A percentile compares a stretch with the other conserved stretches of the same genome.
phyloP scores from a whole-genome alignment of 2,329 filamentous ascomycete species.

The Fusarium nisikadoi region DNA sequence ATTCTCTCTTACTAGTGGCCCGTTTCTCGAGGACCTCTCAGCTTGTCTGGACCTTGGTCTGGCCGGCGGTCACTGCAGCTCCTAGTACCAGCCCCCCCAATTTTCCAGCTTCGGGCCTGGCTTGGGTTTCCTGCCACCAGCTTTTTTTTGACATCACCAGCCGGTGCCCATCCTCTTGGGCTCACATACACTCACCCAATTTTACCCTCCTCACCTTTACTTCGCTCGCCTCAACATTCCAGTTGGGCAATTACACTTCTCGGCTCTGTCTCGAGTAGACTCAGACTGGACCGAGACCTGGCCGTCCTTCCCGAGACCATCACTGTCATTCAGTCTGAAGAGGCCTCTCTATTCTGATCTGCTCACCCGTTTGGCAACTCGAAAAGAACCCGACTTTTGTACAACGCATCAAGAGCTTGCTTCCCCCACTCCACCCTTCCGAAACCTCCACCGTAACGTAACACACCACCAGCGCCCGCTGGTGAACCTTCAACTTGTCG shows the following conservation, averaged over 20 bases:
- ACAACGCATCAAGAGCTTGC: slow-evolving; percentile 33
- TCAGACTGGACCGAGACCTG: slow-evolving; percentile 31
- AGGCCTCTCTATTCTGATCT: slow-evolving; percentile 1
- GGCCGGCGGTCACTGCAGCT: slow-evolving; percentile 31
- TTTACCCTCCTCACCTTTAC: slow-evolving; percentile 14
- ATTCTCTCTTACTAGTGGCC: slow-evolving; percentile 28
- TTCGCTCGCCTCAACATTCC: slow-evolving; percentile 33
- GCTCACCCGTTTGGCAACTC: slow-evolving; percentile 3
- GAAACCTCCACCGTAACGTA: slow-evolving; percentile 31
- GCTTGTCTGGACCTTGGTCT: slow-evolving; percentile 30
- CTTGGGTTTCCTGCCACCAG: slow-evolving; percentile 46
- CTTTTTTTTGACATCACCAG: slow-evolving; percentile 49
- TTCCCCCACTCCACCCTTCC: slow-evolving; percentile 38
- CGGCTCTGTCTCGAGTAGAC: slow-evolving; percentile 32
- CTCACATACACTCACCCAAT: slow-evolving; percentile 27
- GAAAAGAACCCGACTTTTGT: slow-evolving; percentile 28
- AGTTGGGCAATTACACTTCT: slow-evolving; percentile 29
- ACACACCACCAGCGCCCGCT: slow-evolving; percentile 51
- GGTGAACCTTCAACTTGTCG: slow-evolving; percentile 61
- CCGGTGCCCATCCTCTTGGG: slow-evolving; percentile 28
- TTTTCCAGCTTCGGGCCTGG: slow-evolving; percentile 36
- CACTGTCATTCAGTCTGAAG: slow-evolving; percentile 4
- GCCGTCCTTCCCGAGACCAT: slow-evolving; percentile 30
- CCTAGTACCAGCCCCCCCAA: slow-evolving; percentile 33
- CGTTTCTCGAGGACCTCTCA: slow-evolving; percentile 13